A percentile compares a stretch with the other conserved stretches of the same genome.
Conservation (phyloP, 768 basidiomycete species). For the Baorangia bicolor region DNA sequence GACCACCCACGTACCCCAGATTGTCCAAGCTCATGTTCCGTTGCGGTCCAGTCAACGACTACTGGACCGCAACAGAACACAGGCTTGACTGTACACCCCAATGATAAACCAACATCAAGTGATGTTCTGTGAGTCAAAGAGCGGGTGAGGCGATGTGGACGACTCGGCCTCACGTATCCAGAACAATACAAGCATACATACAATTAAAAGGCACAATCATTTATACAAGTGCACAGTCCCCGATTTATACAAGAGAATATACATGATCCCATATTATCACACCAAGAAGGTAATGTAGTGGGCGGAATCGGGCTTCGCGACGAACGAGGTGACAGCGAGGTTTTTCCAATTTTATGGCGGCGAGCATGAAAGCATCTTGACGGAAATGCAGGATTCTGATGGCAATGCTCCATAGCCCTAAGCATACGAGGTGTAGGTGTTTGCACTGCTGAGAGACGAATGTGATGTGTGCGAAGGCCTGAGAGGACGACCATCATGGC, state of each 20-base stretch:
- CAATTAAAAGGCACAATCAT: constrained; percentile 17
- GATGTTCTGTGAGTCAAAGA: neutral
- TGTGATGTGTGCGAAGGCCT: constrained; percentile 14
- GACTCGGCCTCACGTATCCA: neutral
- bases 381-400: constrained; percentile 1
- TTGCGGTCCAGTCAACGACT: too few relatives aligned
- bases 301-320: constrained; percentile 6
- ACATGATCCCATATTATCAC: constrained; percentile 31
- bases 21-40: neutral
- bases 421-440: constrained; percentile 22
- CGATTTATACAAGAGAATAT: constrained; percentile 32
- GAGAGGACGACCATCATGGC: constrained; percentile 23
- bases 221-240: constrained; percentile 23
- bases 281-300: constrained; percentile 16
- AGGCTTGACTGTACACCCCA: neutral
- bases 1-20: neutral
- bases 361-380: constrained; percentile 23
- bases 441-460: constrained; percentile 17
- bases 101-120: neutral
- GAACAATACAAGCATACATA: constrained; percentile 19
- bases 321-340: constrained; percentile 5
- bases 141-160: too few relatives aligned
- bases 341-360: neutral
- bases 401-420: constrained; percentile 7
- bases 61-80: neutral